phyloP scores from a whole-genome alignment of 2,329 filamentous ascomycete species.

The Penicillium sp. region DNA sequence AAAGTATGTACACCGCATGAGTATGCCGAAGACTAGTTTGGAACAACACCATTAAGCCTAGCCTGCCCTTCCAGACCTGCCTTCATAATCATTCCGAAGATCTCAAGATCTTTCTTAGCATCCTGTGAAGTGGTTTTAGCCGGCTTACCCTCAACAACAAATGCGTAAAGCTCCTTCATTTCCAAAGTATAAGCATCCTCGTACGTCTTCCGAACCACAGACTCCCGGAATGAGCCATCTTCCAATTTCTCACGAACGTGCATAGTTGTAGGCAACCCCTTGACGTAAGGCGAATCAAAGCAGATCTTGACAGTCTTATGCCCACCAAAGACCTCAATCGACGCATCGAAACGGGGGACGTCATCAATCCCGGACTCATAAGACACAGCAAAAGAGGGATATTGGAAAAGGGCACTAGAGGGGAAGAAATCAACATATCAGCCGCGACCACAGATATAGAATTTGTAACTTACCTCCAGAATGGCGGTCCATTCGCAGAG shows the following conservation, averaged over 20 bases:
- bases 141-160: conserved; percentile 31
- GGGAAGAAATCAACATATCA: conserved; percentile 4
- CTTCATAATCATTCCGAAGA: conserved; percentile 35
- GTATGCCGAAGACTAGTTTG: background rate
- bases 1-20: background rate
- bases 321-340: conserved; percentile 41
- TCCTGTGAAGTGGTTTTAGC: conserved; percentile 38
- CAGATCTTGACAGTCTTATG: conserved; percentile 47
- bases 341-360: conserved; percentile 36
- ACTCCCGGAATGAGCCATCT: conserved; percentile 34
- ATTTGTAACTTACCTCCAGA: conserved; percentile 22
- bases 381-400: conserved; percentile 42
- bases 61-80: conserved; percentile 26
- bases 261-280: conserved; percentile 49
- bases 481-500: conserved; percentile 27
- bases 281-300: conserved; percentile 53
- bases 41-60: background rate
- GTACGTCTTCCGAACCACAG: conserved; percentile 39
- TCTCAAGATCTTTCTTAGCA: conserved; percentile 36
- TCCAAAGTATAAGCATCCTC: conserved; percentile 42
- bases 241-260: conserved; percentile 38
- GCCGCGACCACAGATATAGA: background rate
- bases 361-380: conserved; percentile 51
- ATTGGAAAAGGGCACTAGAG: conserved; percentile 28
- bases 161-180: conserved; percentile 35